Conservation (phyloP, 768 basidiomycete genomes). For the Kwoniella europaea region DNA sequence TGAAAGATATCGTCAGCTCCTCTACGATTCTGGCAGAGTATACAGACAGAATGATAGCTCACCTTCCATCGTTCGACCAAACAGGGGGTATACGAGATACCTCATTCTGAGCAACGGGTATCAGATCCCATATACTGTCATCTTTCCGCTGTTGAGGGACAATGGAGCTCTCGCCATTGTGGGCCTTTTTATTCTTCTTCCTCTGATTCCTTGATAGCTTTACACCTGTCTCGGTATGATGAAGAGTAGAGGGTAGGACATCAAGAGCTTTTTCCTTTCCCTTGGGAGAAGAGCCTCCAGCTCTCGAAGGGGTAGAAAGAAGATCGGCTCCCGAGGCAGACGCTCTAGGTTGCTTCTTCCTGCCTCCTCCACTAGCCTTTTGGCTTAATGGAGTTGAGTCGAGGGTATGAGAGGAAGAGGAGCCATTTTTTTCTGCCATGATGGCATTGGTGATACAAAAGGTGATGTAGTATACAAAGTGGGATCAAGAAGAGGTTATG, state of each 20-base stretch:
- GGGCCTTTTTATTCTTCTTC: not conserved
- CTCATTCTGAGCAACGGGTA: constrained; percentile 48
- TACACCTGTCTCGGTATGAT: not conserved
- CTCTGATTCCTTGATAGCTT: constrained; percentile 9
- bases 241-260: not conserved
- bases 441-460: constrained; percentile 22
- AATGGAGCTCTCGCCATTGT: constrained; percentile 18
- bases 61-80: constrained; percentile 90
- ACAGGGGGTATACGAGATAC: constrained; percentile 64
- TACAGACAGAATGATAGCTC: constrained; percentile 25
- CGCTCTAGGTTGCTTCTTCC: constrained; percentile 2
- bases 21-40: constrained; percentile 19
- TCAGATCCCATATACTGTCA: constrained; percentile 35
- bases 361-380: constrained; percentile 6
- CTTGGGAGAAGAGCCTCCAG: constrained; percentile 6
- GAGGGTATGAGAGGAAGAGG: constrained; percentile 15
- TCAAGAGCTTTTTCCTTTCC: constrained; percentile 31
- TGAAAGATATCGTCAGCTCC: constrained; percentile 32
- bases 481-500: constrained; percentile 1
- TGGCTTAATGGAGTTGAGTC: constrained; percentile 6
- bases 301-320: not conserved
- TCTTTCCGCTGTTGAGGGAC: constrained; percentile 14
- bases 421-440: constrained; percentile 28
- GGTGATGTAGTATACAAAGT: not conserved
- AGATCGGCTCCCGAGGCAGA: not conserved